Conservation (phyloP, 441 rosid genomes). For the Rhodomyrtus psidioides region DNA sequence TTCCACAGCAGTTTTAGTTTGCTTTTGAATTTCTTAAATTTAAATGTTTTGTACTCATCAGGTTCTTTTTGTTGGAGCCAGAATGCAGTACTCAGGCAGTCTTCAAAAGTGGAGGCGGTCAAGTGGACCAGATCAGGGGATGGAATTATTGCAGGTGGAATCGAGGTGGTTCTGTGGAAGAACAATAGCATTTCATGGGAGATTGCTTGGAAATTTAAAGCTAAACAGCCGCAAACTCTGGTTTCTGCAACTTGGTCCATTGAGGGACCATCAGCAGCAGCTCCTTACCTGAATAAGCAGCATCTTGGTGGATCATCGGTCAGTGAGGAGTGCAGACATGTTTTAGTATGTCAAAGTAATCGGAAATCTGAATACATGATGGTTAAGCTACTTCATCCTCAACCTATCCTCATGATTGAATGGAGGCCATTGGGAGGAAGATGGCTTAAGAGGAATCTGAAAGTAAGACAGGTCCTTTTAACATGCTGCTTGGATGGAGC, state of each 20-base stretch:
- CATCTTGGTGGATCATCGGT: slow-evolving; percentile 17
- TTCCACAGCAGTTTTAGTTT: background rate
- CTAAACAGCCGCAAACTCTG: slow-evolving; percentile 58
- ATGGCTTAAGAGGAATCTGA: slow-evolving; percentile 23
- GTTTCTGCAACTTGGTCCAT: slow-evolving; percentile 84
- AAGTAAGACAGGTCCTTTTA: slow-evolving; percentile 47
- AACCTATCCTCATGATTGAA: slow-evolving; percentile 65
- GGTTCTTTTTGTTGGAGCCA: slow-evolving; percentile 99
- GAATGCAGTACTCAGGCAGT: slow-evolving; percentile 76
- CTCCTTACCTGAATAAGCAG: slow-evolving; percentile 32
- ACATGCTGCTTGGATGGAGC: slow-evolving; percentile 94
- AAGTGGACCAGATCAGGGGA: slow-evolving; percentile 90
- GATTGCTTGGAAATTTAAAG: slow-evolving; percentile 73
- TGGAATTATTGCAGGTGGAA: slow-evolving; percentile 78
- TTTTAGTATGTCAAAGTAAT: slow-evolving; percentile 39
- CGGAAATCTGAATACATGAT: slow-evolving; percentile 37
- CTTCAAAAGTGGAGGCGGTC: slow-evolving; percentile 68
- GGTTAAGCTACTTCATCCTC: slow-evolving; percentile 60
- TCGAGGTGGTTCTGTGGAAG: slow-evolving; percentile 76
- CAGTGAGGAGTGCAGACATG: slow-evolving; percentile 37
- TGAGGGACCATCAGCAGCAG: slow-evolving; percentile 69
- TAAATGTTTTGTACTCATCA: slow-evolving; percentile 59
- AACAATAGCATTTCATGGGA: slow-evolving; percentile 75
- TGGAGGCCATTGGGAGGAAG: slow-evolving; percentile 68
- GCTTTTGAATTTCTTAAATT: slow-evolving; percentile 28